Base-by-base conservation (phyloP, 345 rosid species). In the Pugionium cornutum region DNA sequence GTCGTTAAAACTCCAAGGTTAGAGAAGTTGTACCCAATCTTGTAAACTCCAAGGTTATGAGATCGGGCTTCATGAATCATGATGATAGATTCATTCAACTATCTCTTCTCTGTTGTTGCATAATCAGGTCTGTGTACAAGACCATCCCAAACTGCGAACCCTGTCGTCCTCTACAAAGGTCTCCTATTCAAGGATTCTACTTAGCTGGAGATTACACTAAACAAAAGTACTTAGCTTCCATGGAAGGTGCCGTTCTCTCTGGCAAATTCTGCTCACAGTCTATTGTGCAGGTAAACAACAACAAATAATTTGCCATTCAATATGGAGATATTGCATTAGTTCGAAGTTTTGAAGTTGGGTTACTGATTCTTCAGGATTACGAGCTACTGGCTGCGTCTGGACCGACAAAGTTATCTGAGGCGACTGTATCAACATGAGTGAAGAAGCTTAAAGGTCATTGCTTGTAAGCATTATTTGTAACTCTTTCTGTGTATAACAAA, bases 231-330 rank as follows among this genome's bases (percentile, higher is more conserved):
- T 67, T 94, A 78, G 96, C 99, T 74, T 94, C 97, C 26, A 94
- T 94, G 96, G 97, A 94, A 79, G 99, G 97, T 3, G 99, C 96
- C 7, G 85, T 94, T 55, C 89, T 94, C 62, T 94, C 96, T 0
- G 97, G 99, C 57, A 94, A 94, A 87, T 66, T 88, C 73, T 88
- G 97, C 76, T 89, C 95, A 11, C 87, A 88, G 75, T 83, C 91
- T 53, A 85, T 94, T 63, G 72, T 84, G 27, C 86, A 94, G 97
- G 97, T 88, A 30, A 62, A 46, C 0, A 18, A 18, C 39, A 48
- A 50, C 1, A 40, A 37, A 37, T 18, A 18, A 18, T 34, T 47
- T 67, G 7, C 11, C 41, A 56, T 36, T 54, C 35, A 70, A 54
- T 40, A 18, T 18, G 18, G 18, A 18, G 18, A 18, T 18, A 18